A percentile compares a stretch with the other conserved stretches of the same genome.
phyloP scores from a whole-genome alignment of 108 stramenopile genomes.

The Nitzschia inconspicua region DNA sequence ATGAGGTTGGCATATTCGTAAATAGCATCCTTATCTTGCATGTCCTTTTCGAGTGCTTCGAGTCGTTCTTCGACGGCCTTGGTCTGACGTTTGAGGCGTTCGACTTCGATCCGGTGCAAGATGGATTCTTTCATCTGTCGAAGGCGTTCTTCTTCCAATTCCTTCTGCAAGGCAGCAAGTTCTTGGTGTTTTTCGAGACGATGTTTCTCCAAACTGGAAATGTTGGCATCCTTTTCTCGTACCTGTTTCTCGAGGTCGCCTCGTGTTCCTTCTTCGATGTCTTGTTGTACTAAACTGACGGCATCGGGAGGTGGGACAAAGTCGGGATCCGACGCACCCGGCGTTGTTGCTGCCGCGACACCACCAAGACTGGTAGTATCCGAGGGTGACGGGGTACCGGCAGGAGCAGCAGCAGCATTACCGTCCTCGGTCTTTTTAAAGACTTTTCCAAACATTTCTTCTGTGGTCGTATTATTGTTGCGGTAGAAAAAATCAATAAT shows the following conservation, averaged over 20 bases:
- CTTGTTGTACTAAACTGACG: conserved; percentile 12
- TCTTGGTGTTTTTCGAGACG: conserved; percentile 51
- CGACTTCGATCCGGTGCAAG: conserved; percentile 52
- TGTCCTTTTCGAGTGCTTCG: conserved; percentile 57
- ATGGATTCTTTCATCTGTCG: conserved; percentile 55
- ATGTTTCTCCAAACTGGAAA: conserved; percentile 40
- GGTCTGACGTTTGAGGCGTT: conserved; percentile 52
- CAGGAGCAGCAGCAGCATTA: too few species aligned
- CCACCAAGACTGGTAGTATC: not conserved
- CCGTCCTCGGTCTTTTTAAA: too few species aligned
- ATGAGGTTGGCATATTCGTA: conserved; percentile 64
- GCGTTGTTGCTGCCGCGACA: not conserved
- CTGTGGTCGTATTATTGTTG: too few species aligned
- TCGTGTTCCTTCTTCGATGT: conserved; percentile 30
- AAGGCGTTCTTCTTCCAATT: conserved; percentile 49
- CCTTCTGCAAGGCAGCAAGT: conserved; percentile 35
- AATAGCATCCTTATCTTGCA: conserved; percentile 62
- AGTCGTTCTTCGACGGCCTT: conserved; percentile 52
- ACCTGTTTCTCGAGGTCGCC: conserved; percentile 42
- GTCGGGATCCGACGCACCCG: not conserved
- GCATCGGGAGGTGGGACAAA: conserved; percentile 14
- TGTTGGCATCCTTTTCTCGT: conserved; percentile 35
- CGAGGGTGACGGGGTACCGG: conserved; percentile 4
- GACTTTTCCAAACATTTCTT: too few species aligned
- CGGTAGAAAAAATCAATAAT: too few species aligned